These are phyloP conservation scores for Dryadomyces quercivorus DNA, from an alignment of 2,329 filamentous ascomycete species.

Conservation along the genomic window DNA sequence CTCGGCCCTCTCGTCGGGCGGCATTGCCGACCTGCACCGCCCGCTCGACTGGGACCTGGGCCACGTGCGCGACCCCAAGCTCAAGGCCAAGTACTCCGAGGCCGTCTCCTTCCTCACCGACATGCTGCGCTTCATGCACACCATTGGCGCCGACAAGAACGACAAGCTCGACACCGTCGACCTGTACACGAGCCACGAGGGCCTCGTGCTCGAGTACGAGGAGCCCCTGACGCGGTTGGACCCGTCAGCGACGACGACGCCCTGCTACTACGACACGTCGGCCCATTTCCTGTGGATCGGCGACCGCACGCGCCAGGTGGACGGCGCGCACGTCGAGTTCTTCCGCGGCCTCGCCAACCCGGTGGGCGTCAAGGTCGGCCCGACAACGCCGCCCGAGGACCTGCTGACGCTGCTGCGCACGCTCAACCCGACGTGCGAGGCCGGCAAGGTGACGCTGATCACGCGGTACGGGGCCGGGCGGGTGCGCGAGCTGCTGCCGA, in stretches of 20 bases:
- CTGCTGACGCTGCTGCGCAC: conserved; percentile 68
- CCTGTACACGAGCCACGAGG: conserved; percentile 91
- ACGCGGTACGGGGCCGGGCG: conserved; percentile 81
- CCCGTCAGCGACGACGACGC: not conserved
- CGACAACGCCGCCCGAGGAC: conserved; percentile 65
- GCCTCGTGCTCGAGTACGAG: conserved; percentile 88
- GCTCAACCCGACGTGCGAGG: conserved; percentile 70
- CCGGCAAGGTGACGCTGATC: conserved; percentile 91
- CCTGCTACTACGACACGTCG: conserved; percentile 81
- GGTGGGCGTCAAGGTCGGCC: conserved; percentile 91
- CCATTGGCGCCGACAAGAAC: conserved; percentile 78
- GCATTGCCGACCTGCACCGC: conserved; percentile 85
- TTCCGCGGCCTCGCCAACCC: conserved; percentile 94
- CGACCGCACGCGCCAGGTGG: conserved; percentile 85
- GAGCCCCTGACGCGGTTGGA: conserved; percentile 66
- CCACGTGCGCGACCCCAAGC: conserved; percentile 70
- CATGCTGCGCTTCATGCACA: conserved; percentile 86
- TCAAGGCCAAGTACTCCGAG: conserved; percentile 74
- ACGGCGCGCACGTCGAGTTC: conserved; percentile 92
- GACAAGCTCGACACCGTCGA: conserved; percentile 84
- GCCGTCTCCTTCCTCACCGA: conserved; percentile 84
- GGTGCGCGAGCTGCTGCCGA: conserved; percentile 63
- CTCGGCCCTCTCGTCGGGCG: conserved; percentile 70
- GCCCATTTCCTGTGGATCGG: conserved; percentile 98
- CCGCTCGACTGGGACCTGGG: conserved; percentile 92